phyloP scores from a whole-genome alignment of 345 rosid species.

The Nephelium lappaceum region DNA sequence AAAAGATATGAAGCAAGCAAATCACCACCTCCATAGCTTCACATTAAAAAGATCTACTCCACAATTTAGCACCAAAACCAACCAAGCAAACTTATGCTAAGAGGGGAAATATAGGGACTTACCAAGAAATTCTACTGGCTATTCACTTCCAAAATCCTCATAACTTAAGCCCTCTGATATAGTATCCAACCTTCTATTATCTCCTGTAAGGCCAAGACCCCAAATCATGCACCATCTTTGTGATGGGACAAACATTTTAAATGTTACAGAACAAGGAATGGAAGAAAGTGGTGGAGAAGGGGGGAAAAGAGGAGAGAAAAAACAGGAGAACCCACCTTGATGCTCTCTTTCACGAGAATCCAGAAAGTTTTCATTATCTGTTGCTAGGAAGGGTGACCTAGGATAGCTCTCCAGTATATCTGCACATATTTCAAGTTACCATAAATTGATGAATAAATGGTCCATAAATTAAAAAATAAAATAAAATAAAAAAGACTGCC shows the following conservation, averaged over 20 bases:
- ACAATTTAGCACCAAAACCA: constrained; percentile 6
- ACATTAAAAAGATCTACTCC: not conserved
- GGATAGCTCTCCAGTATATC: constrained; percentile 87
- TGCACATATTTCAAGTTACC: constrained; percentile 30
- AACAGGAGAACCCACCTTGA: constrained; percentile 44
- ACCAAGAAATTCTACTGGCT: constrained; percentile 28
- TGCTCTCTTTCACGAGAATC: constrained; percentile 71
- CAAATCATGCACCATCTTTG: constrained; percentile 19
- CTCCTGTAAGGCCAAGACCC: constrained; percentile 51
- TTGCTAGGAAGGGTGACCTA: constrained; percentile 75
- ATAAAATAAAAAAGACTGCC: too few relatives aligned
- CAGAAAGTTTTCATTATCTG: constrained; percentile 48
- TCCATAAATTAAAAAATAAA: not conserved
- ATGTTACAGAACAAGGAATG: not conserved
- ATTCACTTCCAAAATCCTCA: constrained; percentile 75
- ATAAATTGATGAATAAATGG: not conserved
- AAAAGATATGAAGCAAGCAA: not conserved
- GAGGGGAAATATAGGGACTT: not conserved
- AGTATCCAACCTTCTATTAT: constrained; percentile 74
- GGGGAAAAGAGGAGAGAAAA: not conserved
- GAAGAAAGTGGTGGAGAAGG: not conserved
- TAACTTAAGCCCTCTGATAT: constrained; percentile 91
- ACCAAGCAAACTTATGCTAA: not conserved
- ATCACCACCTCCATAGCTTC: not conserved
- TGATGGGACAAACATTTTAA: not conserved